Conservation (phyloP, 768 basidiomycete species). For the Lyophyllum shimeji region DNA sequence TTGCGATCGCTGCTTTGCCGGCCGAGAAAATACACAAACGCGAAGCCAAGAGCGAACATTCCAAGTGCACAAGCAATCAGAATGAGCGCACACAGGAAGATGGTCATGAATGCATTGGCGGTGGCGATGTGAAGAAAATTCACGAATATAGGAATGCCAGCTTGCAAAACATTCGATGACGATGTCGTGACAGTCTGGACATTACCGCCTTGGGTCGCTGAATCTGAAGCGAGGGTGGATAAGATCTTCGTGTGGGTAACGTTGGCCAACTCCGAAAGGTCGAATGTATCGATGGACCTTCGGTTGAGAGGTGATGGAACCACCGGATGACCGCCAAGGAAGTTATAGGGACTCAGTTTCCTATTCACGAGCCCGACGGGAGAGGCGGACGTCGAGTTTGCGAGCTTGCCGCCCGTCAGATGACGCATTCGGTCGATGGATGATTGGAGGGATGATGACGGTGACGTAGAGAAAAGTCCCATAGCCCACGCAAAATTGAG, state of each 20-base stretch:
- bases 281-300: background rate
- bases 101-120: slow-evolving; percentile 87
- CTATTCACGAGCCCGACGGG: slow-evolving; percentile 80
- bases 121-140: slow-evolving; percentile 77
- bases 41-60: slow-evolving; percentile 53
- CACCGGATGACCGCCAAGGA: background rate
- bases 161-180: slow-evolving; percentile 68
- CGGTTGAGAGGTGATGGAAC: background rate
- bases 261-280: background rate
- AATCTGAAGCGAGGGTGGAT: slow-evolving; percentile 7
- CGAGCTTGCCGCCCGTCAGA: slow-evolving; percentile 75
- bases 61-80: slow-evolving; percentile 58
- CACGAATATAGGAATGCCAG: slow-evolving; percentile 81
- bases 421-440: slow-evolving; percentile 84
- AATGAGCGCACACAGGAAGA: slow-evolving; percentile 75
- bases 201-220: slow-evolving; percentile 29
- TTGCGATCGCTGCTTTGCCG: slow-evolving; percentile 1
- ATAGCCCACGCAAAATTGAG: slow-evolving; percentile 90
- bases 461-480: slow-evolving; percentile 61
- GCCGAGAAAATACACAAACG: slow-evolving; percentile 33
- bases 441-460: slow-evolving; percentile 60
- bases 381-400: slow-evolving; percentile 55
- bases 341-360: slow-evolving; percentile 77
- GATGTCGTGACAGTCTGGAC: slow-evolving; percentile 67
- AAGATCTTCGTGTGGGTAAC: background rate